Percentiles rank a stretch among this genome's conserved stretches.
Conservation (phyloP, 176 grass and related monocot genomes). For the Eremochloa ophiuroides region DNA sequence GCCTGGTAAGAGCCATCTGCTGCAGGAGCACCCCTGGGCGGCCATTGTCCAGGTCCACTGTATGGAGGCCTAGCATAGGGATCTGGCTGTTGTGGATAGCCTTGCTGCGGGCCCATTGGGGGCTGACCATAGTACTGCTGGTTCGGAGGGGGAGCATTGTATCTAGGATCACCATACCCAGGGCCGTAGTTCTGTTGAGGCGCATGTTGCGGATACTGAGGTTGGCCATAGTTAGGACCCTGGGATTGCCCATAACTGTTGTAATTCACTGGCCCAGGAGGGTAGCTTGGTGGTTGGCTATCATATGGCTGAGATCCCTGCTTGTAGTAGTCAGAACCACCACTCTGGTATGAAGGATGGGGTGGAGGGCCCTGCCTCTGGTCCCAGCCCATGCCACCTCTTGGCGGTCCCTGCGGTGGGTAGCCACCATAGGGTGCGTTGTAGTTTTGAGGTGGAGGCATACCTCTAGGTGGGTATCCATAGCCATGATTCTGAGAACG, state of each 20-base stretch:
- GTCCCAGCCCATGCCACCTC: slow-evolving; percentile 65
- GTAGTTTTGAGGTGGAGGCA: slow-evolving; percentile 63
- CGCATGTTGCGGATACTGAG: slow-evolving; percentile 48
- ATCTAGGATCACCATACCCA: slow-evolving; percentile 66
- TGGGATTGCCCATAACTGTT: slow-evolving; percentile 56
- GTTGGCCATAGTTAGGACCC: slow-evolving; percentile 69
- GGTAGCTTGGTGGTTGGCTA: slow-evolving; percentile 47
- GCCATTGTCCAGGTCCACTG: slow-evolving; percentile 47
- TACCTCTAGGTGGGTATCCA: slow-evolving; percentile 76
- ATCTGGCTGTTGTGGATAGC: slow-evolving; percentile 68
- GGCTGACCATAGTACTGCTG: slow-evolving; percentile 87
- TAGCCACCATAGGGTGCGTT: slow-evolving; percentile 56
- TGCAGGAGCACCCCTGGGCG: slow-evolving; percentile 33
- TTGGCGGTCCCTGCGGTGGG: slow-evolving; percentile 45
- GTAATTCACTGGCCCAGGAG: slow-evolving; percentile 55
- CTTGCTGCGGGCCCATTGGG: slow-evolving; percentile 49
- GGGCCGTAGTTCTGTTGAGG: slow-evolving; percentile 61
- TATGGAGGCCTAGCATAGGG: slow-evolving; percentile 63
- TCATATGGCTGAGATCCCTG: slow-evolving; percentile 49
- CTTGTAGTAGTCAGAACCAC: slow-evolving; percentile 63
- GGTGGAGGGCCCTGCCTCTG: slow-evolving; percentile 56
- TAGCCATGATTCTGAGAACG: slow-evolving; percentile 48
- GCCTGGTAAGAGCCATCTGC: slow-evolving; percentile 57
- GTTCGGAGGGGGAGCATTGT: slow-evolving; percentile 44
- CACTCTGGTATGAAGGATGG: slow-evolving; percentile 40